Evolutionary conservation across 106 monocot genomes (phyloP).

Genomic region (Iris macrosiphon): DNA sequence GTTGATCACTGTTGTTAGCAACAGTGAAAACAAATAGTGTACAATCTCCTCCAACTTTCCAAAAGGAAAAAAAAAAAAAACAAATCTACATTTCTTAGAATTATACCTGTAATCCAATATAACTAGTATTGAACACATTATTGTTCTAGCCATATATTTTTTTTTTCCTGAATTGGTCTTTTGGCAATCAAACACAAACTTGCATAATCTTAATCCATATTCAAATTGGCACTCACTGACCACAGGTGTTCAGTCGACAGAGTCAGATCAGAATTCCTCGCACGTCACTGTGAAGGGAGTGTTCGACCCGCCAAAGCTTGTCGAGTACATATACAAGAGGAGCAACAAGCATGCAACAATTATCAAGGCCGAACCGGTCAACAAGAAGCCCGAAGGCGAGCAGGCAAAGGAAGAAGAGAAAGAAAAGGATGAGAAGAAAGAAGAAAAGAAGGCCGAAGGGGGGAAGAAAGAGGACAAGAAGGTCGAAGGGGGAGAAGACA

Average conservation of each 20-base stretch:
- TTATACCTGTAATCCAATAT: too few species aligned
- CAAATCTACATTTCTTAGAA: too few species aligned
- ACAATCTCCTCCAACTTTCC: background rate
- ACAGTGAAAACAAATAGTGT: too few species aligned
- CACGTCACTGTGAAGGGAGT: constrained; percentile 61
- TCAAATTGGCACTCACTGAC: background rate
- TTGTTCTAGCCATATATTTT: too few species aligned
- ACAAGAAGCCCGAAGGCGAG: constrained; percentile 11
- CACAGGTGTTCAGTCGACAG: constrained; percentile 57
- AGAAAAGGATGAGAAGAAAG: too few species aligned
- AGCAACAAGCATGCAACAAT: constrained; percentile 60
- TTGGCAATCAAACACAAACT: too few species aligned
- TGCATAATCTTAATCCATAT: background rate
- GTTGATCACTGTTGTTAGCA: too few species aligned
- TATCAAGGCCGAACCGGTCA: constrained; percentile 45
- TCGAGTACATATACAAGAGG: constrained; percentile 65
- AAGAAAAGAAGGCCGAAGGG: constrained; percentile 2
- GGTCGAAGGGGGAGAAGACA: background rate
- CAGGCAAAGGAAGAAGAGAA: too few species aligned
- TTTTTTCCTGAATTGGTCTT: too few species aligned
- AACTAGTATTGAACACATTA: too few species aligned
- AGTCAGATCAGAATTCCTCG: constrained; percentile 46
- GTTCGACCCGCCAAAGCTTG: constrained; percentile 43
- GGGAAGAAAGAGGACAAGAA: constrained; percentile 3
- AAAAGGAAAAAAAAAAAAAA: too few species aligned